These are phyloP conservation scores for Aspergillus awamori DNA, from an alignment of 2,329 filamentous ascomycete species.

Conservation along the genomic window DNA sequence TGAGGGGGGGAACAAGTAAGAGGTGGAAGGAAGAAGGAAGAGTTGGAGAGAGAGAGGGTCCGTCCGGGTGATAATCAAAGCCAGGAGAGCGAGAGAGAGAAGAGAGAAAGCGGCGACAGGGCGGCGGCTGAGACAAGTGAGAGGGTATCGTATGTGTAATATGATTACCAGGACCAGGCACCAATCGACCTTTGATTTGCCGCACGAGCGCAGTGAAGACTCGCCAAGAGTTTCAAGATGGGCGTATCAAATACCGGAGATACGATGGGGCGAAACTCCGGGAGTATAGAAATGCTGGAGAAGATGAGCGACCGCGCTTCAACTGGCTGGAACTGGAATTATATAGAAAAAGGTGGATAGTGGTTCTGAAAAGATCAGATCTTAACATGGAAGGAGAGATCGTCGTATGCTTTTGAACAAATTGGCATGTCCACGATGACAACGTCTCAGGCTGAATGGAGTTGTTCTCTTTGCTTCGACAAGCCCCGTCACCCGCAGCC, in stretches of 20 bases:
- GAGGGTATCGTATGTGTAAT: slow-evolving; percentile 5
- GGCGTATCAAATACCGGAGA: slow-evolving; percentile 23
- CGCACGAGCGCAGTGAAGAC: neutral
- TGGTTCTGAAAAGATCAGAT: neutral
- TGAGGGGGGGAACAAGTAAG: slow-evolving; percentile 15
- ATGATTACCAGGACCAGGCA: slow-evolving; percentile 24
- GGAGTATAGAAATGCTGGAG: neutral
- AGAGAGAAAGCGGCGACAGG: slow-evolving; percentile 8
- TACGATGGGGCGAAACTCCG: slow-evolving; percentile 21
- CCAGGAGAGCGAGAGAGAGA: slow-evolving; percentile 1
- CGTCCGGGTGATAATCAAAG: slow-evolving; percentile 14
- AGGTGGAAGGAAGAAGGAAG: slow-evolving; percentile 22
- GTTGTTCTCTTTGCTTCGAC: slow-evolving; percentile 24
- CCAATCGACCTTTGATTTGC: slow-evolving; percentile 9
- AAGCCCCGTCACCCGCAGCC: slow-evolving; percentile 16
- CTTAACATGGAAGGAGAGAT: neutral
- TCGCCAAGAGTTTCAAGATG: slow-evolving; percentile 18
- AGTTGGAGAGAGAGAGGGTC: slow-evolving; percentile 21
- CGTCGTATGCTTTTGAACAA: slow-evolving; percentile 15
- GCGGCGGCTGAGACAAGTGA: slow-evolving; percentile 3
- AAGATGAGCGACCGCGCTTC: neutral
- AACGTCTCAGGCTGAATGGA: slow-evolving; percentile 8
- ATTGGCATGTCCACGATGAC: neutral
- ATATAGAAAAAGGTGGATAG: neutral
- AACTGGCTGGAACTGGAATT: neutral